These are phyloP conservation scores for Phytophthora hibernalis DNA, from an alignment of 352 stramenopile genomes.

Conservation along the genomic window DNA sequence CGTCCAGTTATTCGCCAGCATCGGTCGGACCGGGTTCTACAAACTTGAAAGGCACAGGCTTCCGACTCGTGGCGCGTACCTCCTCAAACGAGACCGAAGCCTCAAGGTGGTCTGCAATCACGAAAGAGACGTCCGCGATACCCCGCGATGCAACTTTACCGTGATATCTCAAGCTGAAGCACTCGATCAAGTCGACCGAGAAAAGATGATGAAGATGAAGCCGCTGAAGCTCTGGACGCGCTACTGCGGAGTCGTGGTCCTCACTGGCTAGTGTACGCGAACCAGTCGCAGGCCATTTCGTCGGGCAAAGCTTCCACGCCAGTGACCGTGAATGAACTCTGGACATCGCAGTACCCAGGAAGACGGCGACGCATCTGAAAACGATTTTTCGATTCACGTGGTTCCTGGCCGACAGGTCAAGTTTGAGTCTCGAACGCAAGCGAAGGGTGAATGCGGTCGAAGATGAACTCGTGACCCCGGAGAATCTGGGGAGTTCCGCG, in stretches of 20 bases:
- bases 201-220: slow-evolving; percentile 42
- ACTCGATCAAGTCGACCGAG: slow-evolving; percentile 13
- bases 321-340: slow-evolving; percentile 61
- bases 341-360: slow-evolving; percentile 33
- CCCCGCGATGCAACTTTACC: slow-evolving; percentile 58
- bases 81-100: slow-evolving; percentile 46
- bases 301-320: slow-evolving; percentile 33
- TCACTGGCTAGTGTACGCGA: slow-evolving; percentile 78
- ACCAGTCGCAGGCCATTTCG: slow-evolving; percentile 57
- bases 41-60: slow-evolving; percentile 40
- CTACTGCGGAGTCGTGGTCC: slow-evolving; percentile 78
- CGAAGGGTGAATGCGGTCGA: slow-evolving; percentile 75
- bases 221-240: slow-evolving; percentile 50
- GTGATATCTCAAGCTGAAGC: slow-evolving; percentile 67
- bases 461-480: slow-evolving; percentile 46
- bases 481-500: slow-evolving; percentile 46
- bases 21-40: slow-evolving; percentile 15
- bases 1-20: slow-evolving; percentile 44
- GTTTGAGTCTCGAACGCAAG: slow-evolving; percentile 74
- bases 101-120: slow-evolving; percentile 48
- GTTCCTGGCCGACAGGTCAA: slow-evolving; percentile 43
- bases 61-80: slow-evolving; percentile 70
- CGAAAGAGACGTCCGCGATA: slow-evolving; percentile 22
- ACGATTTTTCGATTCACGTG: slow-evolving; percentile 39
- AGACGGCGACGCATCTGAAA: slow-evolving; percentile 19